phyloP scores from a whole-genome alignment of 805 yeast genomes.

The Starmerella davenportii region DNA sequence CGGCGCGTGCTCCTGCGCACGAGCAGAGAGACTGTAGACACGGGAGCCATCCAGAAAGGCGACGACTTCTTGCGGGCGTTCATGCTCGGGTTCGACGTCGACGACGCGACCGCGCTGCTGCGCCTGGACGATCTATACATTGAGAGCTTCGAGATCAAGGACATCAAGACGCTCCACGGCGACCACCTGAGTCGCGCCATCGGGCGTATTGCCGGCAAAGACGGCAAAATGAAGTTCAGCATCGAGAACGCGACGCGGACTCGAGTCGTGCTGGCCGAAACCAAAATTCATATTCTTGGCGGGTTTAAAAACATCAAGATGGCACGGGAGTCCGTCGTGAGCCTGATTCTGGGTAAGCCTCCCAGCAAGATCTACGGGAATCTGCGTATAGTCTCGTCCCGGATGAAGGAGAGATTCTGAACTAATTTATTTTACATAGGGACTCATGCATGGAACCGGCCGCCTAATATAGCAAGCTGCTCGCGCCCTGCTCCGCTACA shows the following conservation, averaged over 20 bases:
- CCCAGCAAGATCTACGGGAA: conserved; percentile 98
- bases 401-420: conserved; percentile 88
- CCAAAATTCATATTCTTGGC: conserved; percentile 89
- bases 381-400: conserved; percentile 86
- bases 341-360: conserved; percentile 89
- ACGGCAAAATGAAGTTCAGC: conserved; percentile 96
- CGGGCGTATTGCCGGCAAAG: conserved; percentile 99
- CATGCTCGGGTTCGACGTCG: conserved; percentile 88
- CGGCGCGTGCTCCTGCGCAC: conserved; percentile 79
- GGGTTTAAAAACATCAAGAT: conserved; percentile 93
- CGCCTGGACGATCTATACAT: conserved; percentile 91
- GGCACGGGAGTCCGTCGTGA: conserved; percentile 96
- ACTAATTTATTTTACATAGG: neutral
- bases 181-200: conserved; percentile 97
- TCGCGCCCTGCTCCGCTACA: too few species aligned
- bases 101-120: conserved; percentile 86
- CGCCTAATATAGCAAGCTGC: too few species aligned
- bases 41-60: conserved; percentile 92
- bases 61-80: conserved; percentile 94
- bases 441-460: too few species aligned
- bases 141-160: conserved; percentile 92
- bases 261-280: conserved; percentile 90
- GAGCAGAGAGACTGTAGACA: conserved; percentile 64
- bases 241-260: conserved; percentile 97
- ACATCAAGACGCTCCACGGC: conserved; percentile 85